Conservation (phyloP, 2,329 filamentous ascomycete genomes). For the Phaeophleospora eucalypticola region DNA sequence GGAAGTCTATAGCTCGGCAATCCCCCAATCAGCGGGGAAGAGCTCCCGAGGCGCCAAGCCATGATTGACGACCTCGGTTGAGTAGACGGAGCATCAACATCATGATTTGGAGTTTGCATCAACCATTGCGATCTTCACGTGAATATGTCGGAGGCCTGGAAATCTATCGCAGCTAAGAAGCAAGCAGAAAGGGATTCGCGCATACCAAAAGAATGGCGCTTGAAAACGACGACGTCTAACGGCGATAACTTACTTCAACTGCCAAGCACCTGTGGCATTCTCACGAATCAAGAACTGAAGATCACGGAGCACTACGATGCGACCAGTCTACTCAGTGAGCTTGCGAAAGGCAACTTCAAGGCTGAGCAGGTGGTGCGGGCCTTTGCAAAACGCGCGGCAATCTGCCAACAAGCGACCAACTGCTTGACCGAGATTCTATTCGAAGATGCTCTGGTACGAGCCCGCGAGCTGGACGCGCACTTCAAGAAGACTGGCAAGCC, state of each 20-base stretch:
- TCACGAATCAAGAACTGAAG: constrained; percentile 48
- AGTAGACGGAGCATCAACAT: not conserved
- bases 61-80: not conserved
- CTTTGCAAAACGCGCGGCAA: constrained; percentile 47
- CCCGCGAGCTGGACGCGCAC: constrained; percentile 39
- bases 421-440: constrained; percentile 44
- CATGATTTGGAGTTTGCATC: too few relatives aligned
- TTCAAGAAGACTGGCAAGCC: constrained; percentile 33
- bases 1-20: too few relatives aligned
- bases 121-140: not conserved
- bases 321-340: constrained; percentile 35
- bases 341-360: constrained; percentile 27
- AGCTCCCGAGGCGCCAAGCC: not conserved
- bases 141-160: constrained; percentile 37
- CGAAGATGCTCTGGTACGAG: constrained; percentile 35
- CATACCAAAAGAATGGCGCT: constrained; percentile 45
- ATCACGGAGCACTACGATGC: constrained; percentile 56
- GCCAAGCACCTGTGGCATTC: constrained; percentile 50
- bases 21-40: too few relatives aligned
- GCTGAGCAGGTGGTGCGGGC: constrained; percentile 30
- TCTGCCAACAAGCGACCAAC: constrained; percentile 46
- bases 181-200: constrained; percentile 38
- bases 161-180: constrained; percentile 40
- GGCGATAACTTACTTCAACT: constrained; percentile 42
- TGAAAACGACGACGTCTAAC: constrained; percentile 25